Evolutionary conservation across 257 asterid genomes (phyloP).

Genomic region (Plantago major): DNA sequence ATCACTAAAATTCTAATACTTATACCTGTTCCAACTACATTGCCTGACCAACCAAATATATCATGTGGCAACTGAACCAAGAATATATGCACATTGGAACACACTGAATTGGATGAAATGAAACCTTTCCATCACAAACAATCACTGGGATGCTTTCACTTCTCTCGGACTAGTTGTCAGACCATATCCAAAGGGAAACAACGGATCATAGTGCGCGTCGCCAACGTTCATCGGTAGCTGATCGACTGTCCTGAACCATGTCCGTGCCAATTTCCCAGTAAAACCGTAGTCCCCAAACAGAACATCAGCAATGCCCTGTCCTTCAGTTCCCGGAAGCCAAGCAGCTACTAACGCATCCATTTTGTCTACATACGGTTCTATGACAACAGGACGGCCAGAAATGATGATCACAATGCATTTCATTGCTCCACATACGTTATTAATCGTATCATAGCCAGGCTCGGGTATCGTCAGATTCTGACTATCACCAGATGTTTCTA

Average conservation of each 20-base stretch:
- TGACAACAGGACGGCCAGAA: constrained; percentile 51
- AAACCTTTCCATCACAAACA: neutral
- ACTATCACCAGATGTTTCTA: constrained; percentile 47
- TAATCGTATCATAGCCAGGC: constrained; percentile 39
- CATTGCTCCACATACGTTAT: constrained; percentile 32
- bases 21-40: too few relatives aligned
- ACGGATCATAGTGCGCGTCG: constrained; percentile 44
- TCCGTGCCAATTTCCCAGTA: constrained; percentile 46
- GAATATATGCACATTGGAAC: too few relatives aligned
- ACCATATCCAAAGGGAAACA: constrained; percentile 54
- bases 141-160: constrained; percentile 22
- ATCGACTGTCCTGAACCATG: constrained; percentile 55
- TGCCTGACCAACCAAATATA: too few relatives aligned
- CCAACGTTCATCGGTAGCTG: constrained; percentile 66
- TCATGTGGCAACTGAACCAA: too few relatives aligned
- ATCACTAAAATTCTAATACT: too few relatives aligned
- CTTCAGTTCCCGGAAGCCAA: constrained; percentile 68
- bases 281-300: constrained; percentile 49
- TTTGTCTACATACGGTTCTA: constrained; percentile 42
- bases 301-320: constrained; percentile 52
- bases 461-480: constrained; percentile 31
- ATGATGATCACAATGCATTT: constrained; percentile 47
- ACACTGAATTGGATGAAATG: too few relatives aligned
- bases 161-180: constrained; percentile 32
- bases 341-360: constrained; percentile 57